phyloP scores from a whole-genome alignment of 2,329 filamentous ascomycete species.

The Knoxdaviesia proteae region DNA sequence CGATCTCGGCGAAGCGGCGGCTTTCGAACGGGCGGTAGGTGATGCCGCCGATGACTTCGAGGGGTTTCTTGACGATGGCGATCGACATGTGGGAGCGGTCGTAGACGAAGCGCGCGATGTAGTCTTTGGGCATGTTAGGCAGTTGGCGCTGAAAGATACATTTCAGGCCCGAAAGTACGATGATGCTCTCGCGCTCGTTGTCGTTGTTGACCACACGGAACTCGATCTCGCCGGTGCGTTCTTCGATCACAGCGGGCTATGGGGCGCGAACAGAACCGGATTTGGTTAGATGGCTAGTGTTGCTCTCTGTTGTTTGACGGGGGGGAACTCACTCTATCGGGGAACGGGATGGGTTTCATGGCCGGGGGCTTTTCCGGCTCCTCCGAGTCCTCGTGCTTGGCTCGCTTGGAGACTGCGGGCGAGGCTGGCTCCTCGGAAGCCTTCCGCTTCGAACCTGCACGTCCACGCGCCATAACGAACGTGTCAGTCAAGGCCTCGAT shows the following conservation, averaged over 20 bases:
- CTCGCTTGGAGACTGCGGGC: conserved; percentile 40
- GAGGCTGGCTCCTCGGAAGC: conserved; percentile 44
- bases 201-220: conserved; percentile 98
- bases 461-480: too few relatives aligned
- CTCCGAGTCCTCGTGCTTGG: conserved; percentile 28
- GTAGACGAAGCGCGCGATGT: conserved; percentile 92
- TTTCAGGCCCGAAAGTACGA: conserved; percentile 87
- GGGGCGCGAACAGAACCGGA: background rate
- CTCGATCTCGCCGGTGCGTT: conserved; percentile 84
- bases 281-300: conserved; percentile 7
- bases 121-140: conserved; percentile 98
- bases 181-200: conserved; percentile 64
- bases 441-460: conserved; percentile 46
- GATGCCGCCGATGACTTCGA: conserved; percentile 92
- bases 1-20: conserved; percentile 88
- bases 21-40: conserved; percentile 89
- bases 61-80: conserved; percentile 88
- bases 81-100: conserved; percentile 92
- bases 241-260: conserved; percentile 75
- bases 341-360: conserved; percentile 56
- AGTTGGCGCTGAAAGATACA: conserved; percentile 97
- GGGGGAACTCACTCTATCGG: conserved; percentile 48
- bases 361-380: background rate
- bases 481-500: too few relatives aligned
- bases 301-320: background rate